These are phyloP conservation scores for Nitzschia palea DNA, from an alignment of 108 stramenopile species.

Conservation along the genomic window DNA sequence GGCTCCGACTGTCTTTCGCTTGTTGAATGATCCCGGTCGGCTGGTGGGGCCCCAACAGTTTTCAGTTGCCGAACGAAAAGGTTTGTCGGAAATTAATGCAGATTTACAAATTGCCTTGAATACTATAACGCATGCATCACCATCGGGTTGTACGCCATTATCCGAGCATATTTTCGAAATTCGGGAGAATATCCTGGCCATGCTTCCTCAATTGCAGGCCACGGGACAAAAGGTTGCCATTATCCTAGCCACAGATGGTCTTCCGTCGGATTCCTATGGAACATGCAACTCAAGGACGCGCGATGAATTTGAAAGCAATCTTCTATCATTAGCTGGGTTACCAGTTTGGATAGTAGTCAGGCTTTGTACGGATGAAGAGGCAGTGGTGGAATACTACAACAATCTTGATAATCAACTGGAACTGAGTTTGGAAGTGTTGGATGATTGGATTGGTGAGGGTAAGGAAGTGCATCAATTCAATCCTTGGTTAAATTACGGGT, in stretches of 20 bases:
- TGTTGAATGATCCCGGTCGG: slow-evolving; percentile 61
- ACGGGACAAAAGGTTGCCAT: slow-evolving; percentile 77
- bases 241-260: slow-evolving; percentile 85
- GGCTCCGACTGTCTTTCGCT: slow-evolving; percentile 54
- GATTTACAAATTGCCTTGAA: slow-evolving; percentile 50
- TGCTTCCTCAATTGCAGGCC: slow-evolving; percentile 43
- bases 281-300: slow-evolving; percentile 10
- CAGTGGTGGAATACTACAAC: slow-evolving; percentile 84
- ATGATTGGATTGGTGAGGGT: slow-evolving; percentile 85
- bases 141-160: slow-evolving; percentile 80
- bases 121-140: slow-evolving; percentile 53
- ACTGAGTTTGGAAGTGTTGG: slow-evolving; percentile 82
- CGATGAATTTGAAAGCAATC: slow-evolving; percentile 46
- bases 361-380: slow-evolving; percentile 88
- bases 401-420: slow-evolving; percentile 78
- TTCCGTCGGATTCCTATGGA: slow-evolving; percentile 72
- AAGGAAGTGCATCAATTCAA: slow-evolving; percentile 79
- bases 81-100: slow-evolving; percentile 21
- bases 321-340: slow-evolving; percentile 68
- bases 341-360: slow-evolving; percentile 87
- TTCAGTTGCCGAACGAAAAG: slow-evolving; percentile 43
- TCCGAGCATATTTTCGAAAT: slow-evolving; percentile 73
- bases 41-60: slow-evolving; percentile 52
- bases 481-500: slow-evolving; percentile 87
- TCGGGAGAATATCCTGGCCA: slow-evolving; percentile 45